Evolutionary conservation across 768 basidiomycete genomes (phyloP), one percentile per base, ranked within the genome.

Genomic region (Phanerochaete carnosa): DNA sequence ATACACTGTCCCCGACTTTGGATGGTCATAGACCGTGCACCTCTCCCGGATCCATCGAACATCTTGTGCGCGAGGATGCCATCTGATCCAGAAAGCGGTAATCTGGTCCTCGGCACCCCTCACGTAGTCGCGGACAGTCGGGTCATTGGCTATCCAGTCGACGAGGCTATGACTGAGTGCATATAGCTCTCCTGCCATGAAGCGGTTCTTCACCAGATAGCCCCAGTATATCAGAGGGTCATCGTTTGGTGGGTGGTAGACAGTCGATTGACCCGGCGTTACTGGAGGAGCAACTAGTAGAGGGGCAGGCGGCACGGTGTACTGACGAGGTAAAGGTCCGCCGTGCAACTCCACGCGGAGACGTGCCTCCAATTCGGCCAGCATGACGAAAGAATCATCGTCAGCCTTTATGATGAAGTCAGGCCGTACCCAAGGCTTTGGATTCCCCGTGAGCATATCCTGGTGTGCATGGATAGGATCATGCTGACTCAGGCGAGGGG

Each of bases 21-120:
- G 96, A 74, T 98, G 96, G 70, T 99, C 95, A 74, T 99, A 98
- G 65, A 99, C 93, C 92, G 94, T 96, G 74, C 96, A 98, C 28
- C 89, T 84, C 70, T 99, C 95, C 65, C 90, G 88, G 32, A 82
- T 81, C 95, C 96, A 98, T 46, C 93, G 84, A 43, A 99, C 84
- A 65, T 89, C 83, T 29, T 81, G 75, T 15, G 89, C 84, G 46
- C 81, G 83, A 0, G 95, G 95, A 75, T 97, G 95, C 56, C 87
- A 69, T 22, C 82, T 79, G 85, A 98, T 94, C 95, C 95, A 98
- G 64, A 86, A 90, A 8, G 94, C 87, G 5, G 91, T 91, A 66
- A 93, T 89, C 73, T 97, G 95, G 74, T 98, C 95, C 78, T 98
- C 95, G 0, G 90, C 88, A 12, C 95, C 95, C 57, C 80, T 82